Conservation (phyloP, 176 grass and related monocot genomes). For the Rhynchospora tenuis region DNA sequence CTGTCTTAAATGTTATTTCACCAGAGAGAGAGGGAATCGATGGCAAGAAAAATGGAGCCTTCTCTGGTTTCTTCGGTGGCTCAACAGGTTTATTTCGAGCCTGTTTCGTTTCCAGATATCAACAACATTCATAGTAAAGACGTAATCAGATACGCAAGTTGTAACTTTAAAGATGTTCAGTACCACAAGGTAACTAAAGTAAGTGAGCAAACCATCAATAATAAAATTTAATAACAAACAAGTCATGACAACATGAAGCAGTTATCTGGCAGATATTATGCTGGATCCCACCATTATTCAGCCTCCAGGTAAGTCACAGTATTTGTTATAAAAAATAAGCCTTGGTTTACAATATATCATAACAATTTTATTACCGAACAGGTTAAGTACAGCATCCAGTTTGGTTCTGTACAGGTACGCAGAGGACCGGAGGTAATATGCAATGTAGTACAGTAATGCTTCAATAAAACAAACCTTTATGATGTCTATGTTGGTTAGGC, state of each 20-base stretch:
- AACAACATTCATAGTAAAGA: neutral
- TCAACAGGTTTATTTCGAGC: slow-evolving; percentile 92
- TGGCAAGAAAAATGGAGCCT: slow-evolving; percentile 95
- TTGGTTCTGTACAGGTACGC: neutral
- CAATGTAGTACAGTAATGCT: neutral
- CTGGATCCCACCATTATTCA: neutral
- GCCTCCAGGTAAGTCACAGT: slow-evolving; percentile 1
- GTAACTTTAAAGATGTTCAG: neutral
- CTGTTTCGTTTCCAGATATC: slow-evolving; percentile 32
- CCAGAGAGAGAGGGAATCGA: slow-evolving; percentile 84
- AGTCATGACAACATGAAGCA: neutral
- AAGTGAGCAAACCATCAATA: neutral
- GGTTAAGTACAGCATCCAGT: neutral
- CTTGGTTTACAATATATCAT: slow-evolving; percentile 10
- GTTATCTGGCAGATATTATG: neutral
- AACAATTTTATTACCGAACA: neutral
- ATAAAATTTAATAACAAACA: neutral
- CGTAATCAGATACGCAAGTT: neutral
- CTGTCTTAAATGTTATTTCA: slow-evolving; percentile 66
- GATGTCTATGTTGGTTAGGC: slow-evolving; percentile 90
- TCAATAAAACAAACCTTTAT: slow-evolving; percentile 68
- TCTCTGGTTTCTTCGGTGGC: slow-evolving; percentile 96
- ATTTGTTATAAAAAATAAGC: neutral
- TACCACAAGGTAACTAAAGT: neutral
- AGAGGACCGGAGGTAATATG: slow-evolving; percentile 4